Evolutionary conservation across 768 basidiomycete species (phyloP), one percentile per base, ranked within the genome.

Genomic region (Pholiota molesta): DNA sequence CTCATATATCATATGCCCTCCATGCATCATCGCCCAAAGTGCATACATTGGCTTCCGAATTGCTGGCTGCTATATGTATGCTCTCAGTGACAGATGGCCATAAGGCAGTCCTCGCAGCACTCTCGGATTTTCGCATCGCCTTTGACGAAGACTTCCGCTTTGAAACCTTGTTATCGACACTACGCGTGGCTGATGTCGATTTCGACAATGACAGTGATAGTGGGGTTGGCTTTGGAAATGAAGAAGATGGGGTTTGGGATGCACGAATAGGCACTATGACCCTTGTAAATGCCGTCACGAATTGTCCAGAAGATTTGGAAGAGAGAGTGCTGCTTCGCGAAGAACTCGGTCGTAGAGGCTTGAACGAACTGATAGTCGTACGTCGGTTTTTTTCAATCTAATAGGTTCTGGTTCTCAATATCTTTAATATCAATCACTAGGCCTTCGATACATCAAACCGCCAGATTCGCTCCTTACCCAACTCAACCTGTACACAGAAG

Each of bases 281-380:
- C 0, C 78, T 97, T 35, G 71, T 95, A 65, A 95, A 94, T 70
- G 89, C 93, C 1, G 68, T 97, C 21, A 86, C 88, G 11, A 91
- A 87, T 66, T 89, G 86, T 66, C 88, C 91, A 0, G 86, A 93
- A 53, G 81, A 82, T 2, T 72, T 97, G 23, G 95, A 96, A 67
- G 90, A 92, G 49, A 81, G 95, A 5, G 82, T 94, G 28, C 63
- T 88, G 60, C 77, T 97, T 17, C 80, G 95, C 39, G 94, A 96
- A 59, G 95, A 98, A 74, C 84, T 97, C 59, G 79, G 83, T 7
- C 79, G 94, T 37, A 78, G 94, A 65, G 95, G 95, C 0, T 70
- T 98, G 59, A 92, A 94, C 66, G 92, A 97, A 71, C 81, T 84
- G 40, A 85, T 96, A 59, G 88, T 91, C 63, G 95, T 97, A 77